Base-by-base conservation (phyloP, 179 eudicot genomes). In the Amaranthus tricolor region DNA sequence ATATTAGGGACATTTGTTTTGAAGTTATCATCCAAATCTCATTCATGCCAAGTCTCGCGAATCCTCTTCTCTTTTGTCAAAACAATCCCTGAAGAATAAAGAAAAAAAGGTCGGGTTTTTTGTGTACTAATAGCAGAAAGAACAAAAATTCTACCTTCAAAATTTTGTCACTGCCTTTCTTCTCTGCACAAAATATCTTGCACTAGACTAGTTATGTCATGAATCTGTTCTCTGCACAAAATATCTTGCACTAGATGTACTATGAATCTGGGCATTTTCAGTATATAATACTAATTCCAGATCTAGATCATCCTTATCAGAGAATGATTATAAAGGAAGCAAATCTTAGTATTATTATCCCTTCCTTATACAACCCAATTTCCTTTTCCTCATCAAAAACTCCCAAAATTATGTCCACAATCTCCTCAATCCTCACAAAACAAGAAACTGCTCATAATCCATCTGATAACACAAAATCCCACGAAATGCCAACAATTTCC, bases 361-460 rank as follows among this genome's bases (percentile, higher is more conserved):
- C 49, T 65, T 14, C 63, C 7, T 24, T 21, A 21, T 7, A 56
- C 9, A 57, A 58, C 7, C 73, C 62, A 49, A 31, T 58, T 70
- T 76, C 71, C 31, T 74, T 66, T 44, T 49, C 73, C 68, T 57
- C 64, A 14, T 7, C 1, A 78, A 67, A 11, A 52, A 19, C 51
- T 21, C 16, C 59, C 60, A 21, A 17, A 4, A 72, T 63, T 15
- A 78, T 80, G 83, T 7, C 83, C 1, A 10, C 71, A 53, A 74
- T 89, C 69, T 81, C 85, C 6, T 76, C 88, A 17, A 59, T 84
- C 31, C 75, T 87, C 43, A 83, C 89, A 6, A 74, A 87, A 14
- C 78, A 81, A 51, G 85, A 82, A 56, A 70, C 75, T 9, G 44
- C 71, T 4, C 40, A 71, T 17, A 71, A 82, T 57, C 71, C 78